Conservation (phyloP, 2,329 filamentous ascomycete genomes). For the Nemania bipapillata region DNA sequence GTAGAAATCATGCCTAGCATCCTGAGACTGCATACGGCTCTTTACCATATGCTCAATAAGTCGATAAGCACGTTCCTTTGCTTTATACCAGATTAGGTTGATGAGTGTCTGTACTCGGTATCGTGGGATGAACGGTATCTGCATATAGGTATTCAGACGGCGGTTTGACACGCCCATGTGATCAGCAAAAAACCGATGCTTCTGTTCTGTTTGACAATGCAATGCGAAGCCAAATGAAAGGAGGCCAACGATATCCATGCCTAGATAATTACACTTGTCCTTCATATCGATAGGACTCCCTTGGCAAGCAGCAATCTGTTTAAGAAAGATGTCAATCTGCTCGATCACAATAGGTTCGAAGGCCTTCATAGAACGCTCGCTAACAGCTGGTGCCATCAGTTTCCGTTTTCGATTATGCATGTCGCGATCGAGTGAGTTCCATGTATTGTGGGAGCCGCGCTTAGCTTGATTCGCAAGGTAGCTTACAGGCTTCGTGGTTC, state of each 20-base stretch:
- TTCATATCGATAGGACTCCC: constrained; percentile 32
- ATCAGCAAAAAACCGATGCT: constrained; percentile 35
- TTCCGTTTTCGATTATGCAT: constrained; percentile 37
- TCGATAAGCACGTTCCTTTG: constrained; percentile 16
- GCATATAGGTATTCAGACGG: constrained; percentile 36
- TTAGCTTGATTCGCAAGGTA: constrained; percentile 35
- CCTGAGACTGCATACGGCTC: constrained; percentile 28
- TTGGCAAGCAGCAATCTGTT: constrained; percentile 8
- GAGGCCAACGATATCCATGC: constrained; percentile 36
- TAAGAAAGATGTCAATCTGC: constrained; percentile 39
- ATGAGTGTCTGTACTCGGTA: constrained; percentile 28
- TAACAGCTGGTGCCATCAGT: constrained; percentile 35
- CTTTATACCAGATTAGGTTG: constrained; percentile 25
- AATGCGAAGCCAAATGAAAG: constrained; percentile 38
- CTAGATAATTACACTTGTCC: constrained; percentile 31
- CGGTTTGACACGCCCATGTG: constrained; percentile 27
- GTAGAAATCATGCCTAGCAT: constrained; percentile 36
- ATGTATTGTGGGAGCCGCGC: constrained; percentile 26
- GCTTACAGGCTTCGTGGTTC: constrained; percentile 34
- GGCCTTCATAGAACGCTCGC: constrained; percentile 37
- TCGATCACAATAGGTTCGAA: constrained; percentile 41
- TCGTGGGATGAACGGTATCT: constrained; percentile 30
- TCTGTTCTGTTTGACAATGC: constrained; percentile 32
- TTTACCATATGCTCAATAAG: constrained; percentile 35
- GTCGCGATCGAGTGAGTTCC: constrained; percentile 35